Evolutionary conservation across 257 asterid species (phyloP).

Genomic region (Scutellaria galericulata): DNA sequence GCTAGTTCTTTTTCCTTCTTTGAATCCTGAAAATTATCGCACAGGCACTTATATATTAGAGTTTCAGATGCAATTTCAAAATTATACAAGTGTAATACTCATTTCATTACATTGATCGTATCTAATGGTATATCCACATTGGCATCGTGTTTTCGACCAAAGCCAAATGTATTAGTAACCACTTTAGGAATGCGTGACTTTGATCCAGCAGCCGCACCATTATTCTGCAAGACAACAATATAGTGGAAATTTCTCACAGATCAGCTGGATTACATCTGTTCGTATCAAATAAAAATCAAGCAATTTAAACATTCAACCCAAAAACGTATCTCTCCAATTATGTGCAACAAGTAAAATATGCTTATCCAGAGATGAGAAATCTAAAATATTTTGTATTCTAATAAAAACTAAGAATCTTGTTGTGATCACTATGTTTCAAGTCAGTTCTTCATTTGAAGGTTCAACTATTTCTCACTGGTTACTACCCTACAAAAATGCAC

Average conservation of each 20-base stretch:
- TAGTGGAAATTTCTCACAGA: background rate
- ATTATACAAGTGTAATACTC: slow-evolving; percentile 16
- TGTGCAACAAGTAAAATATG: too few species aligned
- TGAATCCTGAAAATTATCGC: slow-evolving; percentile 61
- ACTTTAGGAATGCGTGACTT: slow-evolving; percentile 81
- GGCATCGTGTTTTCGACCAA: slow-evolving; percentile 96
- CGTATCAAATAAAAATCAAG: background rate
- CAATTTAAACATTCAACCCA: slow-evolving; percentile 2
- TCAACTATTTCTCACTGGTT: too few species aligned
- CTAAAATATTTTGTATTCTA: too few species aligned
- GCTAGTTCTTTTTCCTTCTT: slow-evolving; percentile 80
- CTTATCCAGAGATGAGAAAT: too few species aligned
- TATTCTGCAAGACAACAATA: slow-evolving; percentile 61
- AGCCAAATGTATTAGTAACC: slow-evolving; percentile 82
- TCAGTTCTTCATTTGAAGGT: too few species aligned
- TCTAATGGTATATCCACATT: slow-evolving; percentile 90
- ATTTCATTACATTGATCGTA: slow-evolving; percentile 62
- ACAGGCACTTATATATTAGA: slow-evolving; percentile 16
- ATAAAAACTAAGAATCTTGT: too few species aligned
- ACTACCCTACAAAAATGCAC: too few species aligned
- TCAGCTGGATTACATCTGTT: too few species aligned
- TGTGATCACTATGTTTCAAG: too few species aligned
- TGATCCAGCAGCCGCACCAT: slow-evolving; percentile 51
- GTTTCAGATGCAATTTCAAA: slow-evolving; percentile 6
- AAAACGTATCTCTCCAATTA: too few species aligned